A percentile compares a stretch with the other conserved stretches of the same genome.
phyloP scores from a whole-genome alignment of 1,139 yeast species.

The Lodderomyces orthopsilosis region DNA sequence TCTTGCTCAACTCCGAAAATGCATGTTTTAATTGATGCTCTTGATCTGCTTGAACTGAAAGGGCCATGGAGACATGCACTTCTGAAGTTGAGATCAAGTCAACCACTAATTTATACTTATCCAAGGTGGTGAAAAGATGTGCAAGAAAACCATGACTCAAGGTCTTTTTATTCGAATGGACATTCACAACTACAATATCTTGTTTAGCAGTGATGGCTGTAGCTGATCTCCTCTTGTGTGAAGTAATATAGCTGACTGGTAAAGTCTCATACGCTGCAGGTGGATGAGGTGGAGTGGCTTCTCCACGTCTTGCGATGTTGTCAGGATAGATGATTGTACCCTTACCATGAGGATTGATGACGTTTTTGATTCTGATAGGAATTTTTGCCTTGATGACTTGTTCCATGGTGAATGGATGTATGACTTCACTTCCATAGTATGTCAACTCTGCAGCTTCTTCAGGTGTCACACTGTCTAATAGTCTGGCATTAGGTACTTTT shows the following conservation, averaged over 20 bases:
- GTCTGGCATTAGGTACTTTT: conserved; percentile 85
- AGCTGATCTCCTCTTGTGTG: conserved; percentile 69
- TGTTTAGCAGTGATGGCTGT: conserved; percentile 96
- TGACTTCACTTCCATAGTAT: conserved; percentile 95
- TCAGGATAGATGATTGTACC: conserved; percentile 96
- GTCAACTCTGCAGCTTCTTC: conserved; percentile 98
- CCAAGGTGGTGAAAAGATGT: conserved; percentile 81
- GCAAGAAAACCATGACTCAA: conserved; percentile 95
- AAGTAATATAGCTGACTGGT: conserved; percentile 44
- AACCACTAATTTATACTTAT: conserved; percentile 81
- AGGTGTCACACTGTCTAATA: conserved; percentile 86
- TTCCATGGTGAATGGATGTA: conserved; percentile 98
- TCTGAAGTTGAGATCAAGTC: conserved; percentile 96
- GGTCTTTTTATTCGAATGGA: conserved; percentile 91
- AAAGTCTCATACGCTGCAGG: conserved; percentile 69
- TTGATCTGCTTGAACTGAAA: conserved; percentile 68
- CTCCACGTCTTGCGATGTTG: conserved; percentile 79
- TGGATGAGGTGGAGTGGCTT: conserved; percentile 91
- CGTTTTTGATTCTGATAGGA: conserved; percentile 95
- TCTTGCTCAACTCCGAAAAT: conserved; percentile 67
- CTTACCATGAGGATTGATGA: conserved; percentile 82
- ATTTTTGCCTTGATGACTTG: conserved; percentile 95
- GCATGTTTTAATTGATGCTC: conserved; percentile 65
- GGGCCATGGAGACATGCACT: conserved; percentile 97
- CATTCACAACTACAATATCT: conserved; percentile 86